These are phyloP conservation scores for Saccharomycopsis babjevae DNA, from an alignment of 805 yeast genomes.

Conservation along the genomic window DNA sequence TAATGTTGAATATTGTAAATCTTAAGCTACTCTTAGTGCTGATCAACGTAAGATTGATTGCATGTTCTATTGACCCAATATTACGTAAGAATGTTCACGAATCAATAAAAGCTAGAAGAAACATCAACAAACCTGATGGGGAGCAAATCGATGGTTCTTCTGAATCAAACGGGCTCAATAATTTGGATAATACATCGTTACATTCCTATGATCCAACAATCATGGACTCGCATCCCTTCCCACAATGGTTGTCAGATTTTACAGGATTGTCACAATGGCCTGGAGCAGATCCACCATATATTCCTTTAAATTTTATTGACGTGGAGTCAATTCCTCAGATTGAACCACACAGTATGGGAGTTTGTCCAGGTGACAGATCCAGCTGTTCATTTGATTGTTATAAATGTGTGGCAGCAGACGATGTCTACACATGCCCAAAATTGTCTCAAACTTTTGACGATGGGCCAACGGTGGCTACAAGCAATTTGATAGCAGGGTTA, in stretches of 20 bases:
- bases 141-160: neutral
- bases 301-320: conserved; percentile 66
- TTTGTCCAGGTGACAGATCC: conserved; percentile 42
- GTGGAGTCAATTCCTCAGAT: conserved; percentile 32
- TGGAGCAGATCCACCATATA: conserved; percentile 75
- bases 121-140: neutral
- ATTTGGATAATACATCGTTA: neutral
- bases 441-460: conserved; percentile 90
- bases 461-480: conserved; percentile 77
- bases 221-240: conserved; percentile 42
- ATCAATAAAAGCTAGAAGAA: neutral
- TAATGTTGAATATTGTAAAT: neutral
- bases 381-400: conserved; percentile 82
- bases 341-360: conserved; percentile 43
- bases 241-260: conserved; percentile 65
- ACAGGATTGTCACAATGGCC: conserved; percentile 82
- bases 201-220: conserved; percentile 19
- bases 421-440: conserved; percentile 60
- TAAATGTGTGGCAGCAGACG: conserved; percentile 68
- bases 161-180: neutral
- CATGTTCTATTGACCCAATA: neutral
- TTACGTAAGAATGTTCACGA: conserved; percentile 7
- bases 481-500: conserved; percentile 45
- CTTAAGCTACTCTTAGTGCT: neutral
- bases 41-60: neutral